Conservation (phyloP, 352 stramenopile species). For the Phytophthora lateralis region DNA sequence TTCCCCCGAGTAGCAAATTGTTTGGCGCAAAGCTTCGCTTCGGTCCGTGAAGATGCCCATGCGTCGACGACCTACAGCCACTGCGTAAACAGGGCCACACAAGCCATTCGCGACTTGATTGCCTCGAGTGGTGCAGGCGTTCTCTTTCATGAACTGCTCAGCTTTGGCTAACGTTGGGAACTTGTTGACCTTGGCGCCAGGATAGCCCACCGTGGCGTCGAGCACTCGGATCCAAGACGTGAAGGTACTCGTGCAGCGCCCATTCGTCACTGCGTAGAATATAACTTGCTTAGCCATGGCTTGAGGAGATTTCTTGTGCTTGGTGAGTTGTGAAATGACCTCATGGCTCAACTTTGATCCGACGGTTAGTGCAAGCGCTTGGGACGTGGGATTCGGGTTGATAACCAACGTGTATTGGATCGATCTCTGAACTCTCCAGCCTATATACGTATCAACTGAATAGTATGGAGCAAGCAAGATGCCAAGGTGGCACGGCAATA, state of each 20-base stretch:
- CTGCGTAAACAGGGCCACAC: conserved; percentile 39
- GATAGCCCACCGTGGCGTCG: conserved; percentile 13
- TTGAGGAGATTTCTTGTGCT: neutral
- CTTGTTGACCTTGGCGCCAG: conserved; percentile 51
- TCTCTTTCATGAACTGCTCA: conserved; percentile 37
- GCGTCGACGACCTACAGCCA: conserved; percentile 48
- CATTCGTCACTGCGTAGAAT: conserved; percentile 27
- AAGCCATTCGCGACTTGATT: neutral
- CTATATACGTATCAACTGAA: too few relatives aligned
- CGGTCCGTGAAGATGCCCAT: conserved; percentile 55
- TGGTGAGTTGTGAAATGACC: conserved; percentile 2
- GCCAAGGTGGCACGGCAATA: too few relatives aligned
- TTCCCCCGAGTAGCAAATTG: conserved; percentile 43
- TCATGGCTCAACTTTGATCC: neutral
- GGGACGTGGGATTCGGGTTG: neutral
- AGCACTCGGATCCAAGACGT: conserved; percentile 16
- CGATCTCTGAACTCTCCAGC: too few relatives aligned
- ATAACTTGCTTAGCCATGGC: neutral
- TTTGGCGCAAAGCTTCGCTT: conserved; percentile 43
- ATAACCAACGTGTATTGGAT: too few relatives aligned
- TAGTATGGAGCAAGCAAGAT: too few relatives aligned
- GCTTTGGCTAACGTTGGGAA: conserved; percentile 54
- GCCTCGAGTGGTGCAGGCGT: neutral
- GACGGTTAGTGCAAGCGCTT: neutral
- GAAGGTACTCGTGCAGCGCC: conserved; percentile 22